A percentile compares a stretch with the other conserved stretches of the same genome.
Conservation (phyloP, 306 rosid species). For the Begonia masoniana region DNA sequence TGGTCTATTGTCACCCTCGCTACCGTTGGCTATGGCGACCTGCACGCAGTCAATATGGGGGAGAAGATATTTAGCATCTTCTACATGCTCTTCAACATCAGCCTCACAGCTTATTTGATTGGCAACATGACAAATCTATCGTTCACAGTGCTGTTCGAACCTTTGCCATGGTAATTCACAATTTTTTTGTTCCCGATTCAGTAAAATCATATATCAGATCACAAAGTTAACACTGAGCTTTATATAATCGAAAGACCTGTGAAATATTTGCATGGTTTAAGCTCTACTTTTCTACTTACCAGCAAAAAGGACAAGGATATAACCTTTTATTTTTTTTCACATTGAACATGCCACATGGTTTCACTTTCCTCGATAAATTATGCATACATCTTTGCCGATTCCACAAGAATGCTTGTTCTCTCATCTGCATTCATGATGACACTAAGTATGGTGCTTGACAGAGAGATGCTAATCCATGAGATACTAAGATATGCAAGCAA, state of each 20-base stretch:
- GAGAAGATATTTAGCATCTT: constrained; percentile 61
- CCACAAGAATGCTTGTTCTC: too few relatives aligned
- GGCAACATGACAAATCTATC: constrained; percentile 83
- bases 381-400: too few relatives aligned
- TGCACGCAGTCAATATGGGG: constrained; percentile 55
- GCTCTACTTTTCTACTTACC: too few relatives aligned
- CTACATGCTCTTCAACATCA: constrained; percentile 80
- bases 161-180: constrained; percentile 34
- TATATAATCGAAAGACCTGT: too few relatives aligned
- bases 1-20: constrained; percentile 77
- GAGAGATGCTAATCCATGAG: constrained; percentile 67
- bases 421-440: neutral
- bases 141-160: constrained; percentile 67
- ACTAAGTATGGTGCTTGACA: constrained; percentile 7
- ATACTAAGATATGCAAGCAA: constrained; percentile 59
- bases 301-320: too few relatives aligned
- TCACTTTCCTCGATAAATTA: too few relatives aligned
- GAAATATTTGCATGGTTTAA: too few relatives aligned
- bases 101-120: constrained; percentile 78
- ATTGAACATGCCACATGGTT: too few relatives aligned
- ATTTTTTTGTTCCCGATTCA: neutral
- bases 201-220: too few relatives aligned
- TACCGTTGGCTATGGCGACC: constrained; percentile 89
- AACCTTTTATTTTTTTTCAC: too few relatives aligned
- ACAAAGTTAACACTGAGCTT: too few relatives aligned